Evolutionary conservation across 306 rosid species (phyloP).

Genomic region (Prunus mongolica): DNA sequence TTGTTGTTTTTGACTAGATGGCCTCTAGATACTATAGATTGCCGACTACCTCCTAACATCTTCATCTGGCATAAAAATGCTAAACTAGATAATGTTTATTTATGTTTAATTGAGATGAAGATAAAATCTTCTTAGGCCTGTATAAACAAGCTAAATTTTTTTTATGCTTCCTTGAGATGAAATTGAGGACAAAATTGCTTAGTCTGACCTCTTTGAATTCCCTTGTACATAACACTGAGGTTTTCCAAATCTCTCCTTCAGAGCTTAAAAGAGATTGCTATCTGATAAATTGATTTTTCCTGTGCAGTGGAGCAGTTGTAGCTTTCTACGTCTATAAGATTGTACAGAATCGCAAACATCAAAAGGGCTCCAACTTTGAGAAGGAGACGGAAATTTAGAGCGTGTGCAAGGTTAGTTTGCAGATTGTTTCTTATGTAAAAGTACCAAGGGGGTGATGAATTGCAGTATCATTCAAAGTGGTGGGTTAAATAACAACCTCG

Average conservation of each 20-base stretch:
- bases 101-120: not conserved
- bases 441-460: not conserved
- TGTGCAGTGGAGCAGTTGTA: conserved; percentile 68
- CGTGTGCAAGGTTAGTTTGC: conserved; percentile 35
- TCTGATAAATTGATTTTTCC: conserved; percentile 18
- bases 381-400: conserved; percentile 40
- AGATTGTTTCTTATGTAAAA: not conserved
- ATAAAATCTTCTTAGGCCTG: not conserved
- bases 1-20: not conserved
- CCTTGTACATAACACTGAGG: not conserved
- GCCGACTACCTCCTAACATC: not conserved
- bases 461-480: not conserved
- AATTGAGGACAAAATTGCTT: too few species aligned
- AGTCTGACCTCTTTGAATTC: not conserved
- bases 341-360: conserved; percentile 35
- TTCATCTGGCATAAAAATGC: not conserved
- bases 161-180: not conserved
- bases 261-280: not conserved
- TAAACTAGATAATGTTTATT: not conserved
- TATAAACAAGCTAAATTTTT: not conserved
- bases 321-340: conserved; percentile 67
- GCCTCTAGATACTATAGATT: not conserved
- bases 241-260: not conserved
- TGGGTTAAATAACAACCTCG: not conserved
- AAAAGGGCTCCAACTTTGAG: conserved; percentile 41